Evolutionary conservation across 2,329 filamentous ascomycete genomes (phyloP), one percentile per base, ranked within the genome.

Genomic region (Blastomyces percursus): DNA sequence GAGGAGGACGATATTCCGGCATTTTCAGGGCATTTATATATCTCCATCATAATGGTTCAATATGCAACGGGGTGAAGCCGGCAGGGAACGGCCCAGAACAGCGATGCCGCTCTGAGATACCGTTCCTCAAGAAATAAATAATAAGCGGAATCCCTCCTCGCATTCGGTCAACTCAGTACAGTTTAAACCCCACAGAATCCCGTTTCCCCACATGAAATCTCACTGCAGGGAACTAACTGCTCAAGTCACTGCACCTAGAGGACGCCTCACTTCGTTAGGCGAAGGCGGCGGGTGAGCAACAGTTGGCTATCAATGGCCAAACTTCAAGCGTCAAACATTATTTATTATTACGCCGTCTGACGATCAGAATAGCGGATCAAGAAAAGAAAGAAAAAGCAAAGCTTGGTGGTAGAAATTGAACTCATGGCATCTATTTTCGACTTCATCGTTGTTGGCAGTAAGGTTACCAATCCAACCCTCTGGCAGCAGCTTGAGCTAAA

Each of bases 391-490:
- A 24, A 27, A 52, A 42, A 16, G 16, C 19, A 42, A 40, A n/a
- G 24, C 12, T 9, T 1, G n/a, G 30, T 35, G n/a, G 7, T 3
- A 19, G 27, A 30, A 12, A 27, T n/a, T 35, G 30, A 30, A 63
- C 5, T 44, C 32, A 64, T 62, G 62, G 38, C 51, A 51, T 51
- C 54, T 11, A 50, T 16, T 35, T 65, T 46, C 58, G 75, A 77
- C 62, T 77, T 77, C 62, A 71, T 78, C 40, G 38, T 78, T n/a
- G 73, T 78, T 40, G 76, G 76, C 59, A 73, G 76, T 76, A 69
- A 62, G 71, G 63, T 58, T 44, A 58, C 55, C 40, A 30, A 46
- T 14, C 21, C 35, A 19, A 30, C 11, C 1, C 42, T 24, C 24
- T 8, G 35, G n/a, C 24, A 46, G 19, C 38, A 24, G 38, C 14